Evolutionary conservation across 2,329 filamentous ascomycete genomes (phyloP), one percentile per base, ranked within the genome.

Genomic region (Cladobotryum protrusum): DNA sequence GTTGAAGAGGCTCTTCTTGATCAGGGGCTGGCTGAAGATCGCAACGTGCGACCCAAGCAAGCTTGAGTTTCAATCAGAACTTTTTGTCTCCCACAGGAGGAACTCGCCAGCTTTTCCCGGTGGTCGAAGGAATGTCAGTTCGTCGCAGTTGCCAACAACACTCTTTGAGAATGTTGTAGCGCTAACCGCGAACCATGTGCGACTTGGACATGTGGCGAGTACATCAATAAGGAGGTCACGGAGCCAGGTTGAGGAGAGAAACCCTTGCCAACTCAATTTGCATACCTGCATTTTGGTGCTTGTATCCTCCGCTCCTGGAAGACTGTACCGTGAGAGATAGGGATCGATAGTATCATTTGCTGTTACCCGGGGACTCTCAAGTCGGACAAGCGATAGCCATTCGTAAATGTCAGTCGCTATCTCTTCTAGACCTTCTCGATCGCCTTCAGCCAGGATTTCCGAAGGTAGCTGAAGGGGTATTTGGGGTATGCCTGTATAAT

Each of bases 1-100:
- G 83, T 99, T 5, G 80, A 86, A 56, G 89, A 96, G 60, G 90
- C 88, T 2, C 73, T 99, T 15, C 70, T 77, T 19, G 87, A 83
- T 1, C 77, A 88, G 48, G 79, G 76, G 19, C 66, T 83, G 3
- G 77, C 80, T 17, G 79, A 82, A 47, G 81, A 83, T 51, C 78
- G 85, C 55, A 85, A 79, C 53, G 81, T 87, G 41, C 81, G 84
- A 55, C 68, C 77, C 52, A 80, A 82, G 56, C 76, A 80, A 53
- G 76, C 74, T 20, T 87, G 57, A 59, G 29, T 39, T 13, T 61
- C 64, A 76, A 50, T 76, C 68, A 19, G 71, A 68, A 48, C 67
- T 63, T 48, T 70, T 74, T 50, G 79, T 70, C 58, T 83, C 79
- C 82, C 81, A 85, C 62, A 82, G 68, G 43, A 85, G 57, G 61